A percentile compares a stretch with the other conserved stretches of the same genome.
These are phyloP conservation scores for Aspergillus clavatus DNA, from an alignment of 2,329 filamentous ascomycete species.

Conservation along the genomic window DNA sequence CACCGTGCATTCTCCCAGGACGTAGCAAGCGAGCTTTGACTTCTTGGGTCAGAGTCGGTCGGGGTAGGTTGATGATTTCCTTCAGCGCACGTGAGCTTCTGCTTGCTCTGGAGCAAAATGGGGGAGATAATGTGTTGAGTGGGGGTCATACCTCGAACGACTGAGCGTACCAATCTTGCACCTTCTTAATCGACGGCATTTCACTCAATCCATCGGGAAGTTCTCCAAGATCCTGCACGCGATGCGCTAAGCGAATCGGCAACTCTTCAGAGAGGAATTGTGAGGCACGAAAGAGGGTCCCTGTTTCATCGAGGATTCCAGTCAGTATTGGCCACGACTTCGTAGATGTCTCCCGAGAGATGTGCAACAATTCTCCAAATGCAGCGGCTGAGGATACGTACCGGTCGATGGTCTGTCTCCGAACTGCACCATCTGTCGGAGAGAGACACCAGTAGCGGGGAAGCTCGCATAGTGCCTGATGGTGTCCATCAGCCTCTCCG, in stretches of 20 bases:
- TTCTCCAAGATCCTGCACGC: slow-evolving; percentile 87
- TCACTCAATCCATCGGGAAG: slow-evolving; percentile 94
- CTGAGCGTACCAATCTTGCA: slow-evolving; percentile 98
- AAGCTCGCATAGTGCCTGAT: slow-evolving; percentile 97
- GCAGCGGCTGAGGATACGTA: too few species aligned
- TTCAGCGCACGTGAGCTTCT: slow-evolving; percentile 23
- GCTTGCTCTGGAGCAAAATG: not conserved
- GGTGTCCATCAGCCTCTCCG: slow-evolving; percentile 87
- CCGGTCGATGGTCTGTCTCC: slow-evolving; percentile 88
- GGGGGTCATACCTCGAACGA: slow-evolving; percentile 79
- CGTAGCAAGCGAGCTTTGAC: slow-evolving; percentile 71
- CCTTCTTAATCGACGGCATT: slow-evolving; percentile 93
- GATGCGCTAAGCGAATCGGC: slow-evolving; percentile 91
- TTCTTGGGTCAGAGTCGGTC: slow-evolving; percentile 70
- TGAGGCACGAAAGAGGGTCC: slow-evolving; percentile 92
- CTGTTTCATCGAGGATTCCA: slow-evolving; percentile 45
- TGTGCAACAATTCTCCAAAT: too few species aligned
- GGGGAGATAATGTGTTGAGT: slow-evolving; percentile 5
- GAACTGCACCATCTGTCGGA: slow-evolving; percentile 99
- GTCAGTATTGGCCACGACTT: too few species aligned
- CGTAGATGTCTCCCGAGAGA: too few species aligned
- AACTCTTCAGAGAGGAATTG: slow-evolving; percentile 98
- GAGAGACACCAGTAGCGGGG: slow-evolving; percentile 89
- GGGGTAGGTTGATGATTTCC: slow-evolving; percentile 86
- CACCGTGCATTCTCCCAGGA: slow-evolving; percentile 46